Conservation (phyloP, 306 rosid species). For the Lupinus albus region DNA sequence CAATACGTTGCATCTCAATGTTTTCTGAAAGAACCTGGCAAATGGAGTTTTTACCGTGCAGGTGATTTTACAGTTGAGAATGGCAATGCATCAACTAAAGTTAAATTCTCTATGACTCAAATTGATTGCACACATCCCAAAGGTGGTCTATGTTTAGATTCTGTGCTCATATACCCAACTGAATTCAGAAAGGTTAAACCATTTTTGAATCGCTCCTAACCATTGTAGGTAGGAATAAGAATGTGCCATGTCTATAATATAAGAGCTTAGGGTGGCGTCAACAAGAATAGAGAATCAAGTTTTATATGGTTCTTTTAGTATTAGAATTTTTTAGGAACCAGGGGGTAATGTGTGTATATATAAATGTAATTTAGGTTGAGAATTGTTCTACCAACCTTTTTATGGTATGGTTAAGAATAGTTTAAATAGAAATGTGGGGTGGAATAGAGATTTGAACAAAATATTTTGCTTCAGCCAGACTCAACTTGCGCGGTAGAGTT, state of each 20-base stretch:
- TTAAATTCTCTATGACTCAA: constrained; percentile 76
- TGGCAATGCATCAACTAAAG: constrained; percentile 48
- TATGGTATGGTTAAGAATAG: neutral
- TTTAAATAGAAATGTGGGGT: neutral
- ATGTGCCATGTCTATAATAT: constrained; percentile 33
- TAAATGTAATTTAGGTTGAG: neutral
- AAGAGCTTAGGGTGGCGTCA: constrained; percentile 25
- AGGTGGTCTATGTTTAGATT: constrained; percentile 80
- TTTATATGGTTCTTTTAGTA: constrained; percentile 36
- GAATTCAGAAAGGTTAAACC: constrained; percentile 48
- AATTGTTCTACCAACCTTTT: neutral
- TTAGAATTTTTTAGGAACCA: neutral
- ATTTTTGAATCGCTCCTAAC: constrained; percentile 42
- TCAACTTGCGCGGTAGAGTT: neutral
- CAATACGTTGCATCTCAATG: constrained; percentile 59
- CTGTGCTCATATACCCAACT: constrained; percentile 59
- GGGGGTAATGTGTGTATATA: constrained; percentile 15
- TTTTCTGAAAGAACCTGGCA: constrained; percentile 57
- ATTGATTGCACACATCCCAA: constrained; percentile 83
- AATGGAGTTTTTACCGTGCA: constrained; percentile 64
- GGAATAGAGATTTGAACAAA: neutral
- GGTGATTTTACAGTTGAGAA: constrained; percentile 66
- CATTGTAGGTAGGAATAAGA: constrained; percentile 30
- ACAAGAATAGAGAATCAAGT: constrained; percentile 36
- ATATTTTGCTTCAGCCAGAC: neutral